Evolutionary conservation across 2,329 filamentous ascomycete species (phyloP), one percentile per base, ranked within the genome.

Genomic region (Dactylellina parvicollis): DNA sequence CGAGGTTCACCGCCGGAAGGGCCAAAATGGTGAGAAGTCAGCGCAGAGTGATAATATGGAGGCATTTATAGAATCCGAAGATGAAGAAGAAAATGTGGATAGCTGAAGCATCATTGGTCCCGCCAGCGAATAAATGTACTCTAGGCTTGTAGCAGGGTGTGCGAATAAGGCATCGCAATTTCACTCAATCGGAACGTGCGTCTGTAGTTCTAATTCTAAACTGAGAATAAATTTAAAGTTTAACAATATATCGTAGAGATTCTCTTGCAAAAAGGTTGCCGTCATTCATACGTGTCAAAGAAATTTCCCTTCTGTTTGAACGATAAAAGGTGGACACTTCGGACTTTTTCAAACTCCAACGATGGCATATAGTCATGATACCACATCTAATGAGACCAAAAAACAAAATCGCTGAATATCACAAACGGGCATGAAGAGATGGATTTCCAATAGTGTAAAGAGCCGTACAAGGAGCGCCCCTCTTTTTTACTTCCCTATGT

Each of bases 41-140:
- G 32, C 9, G 30, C 57, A 46, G 64, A 67, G 16, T 61, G 77
- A 49, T 66, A 54, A 50, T 47, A 42, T 18, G 47, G 69, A 16
- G 62, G 77, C 16, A 78, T 18, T 74, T n/a, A 38, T 74, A 52
- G 70, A 74, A 50, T 67, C 56, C 1, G 62, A 64, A 5, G 70
- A 62, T 18, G 70, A 69, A n/a, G 70, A 61, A 10, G 70, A 73
- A 20, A 73, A 73, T n/a, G 54, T 56, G 1, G 61, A 73, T 38
- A 67, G 60, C 14, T 72, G 49, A 24, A 22, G 16, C 10, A 14
- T 32, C 20, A 14, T 5, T 28, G 8, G 3, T n/a, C n/a, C 4
- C 3, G 40, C n/a, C 4, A 24, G 16, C 4, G 34, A n/a, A 9
- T 14, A 32, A 5, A 32, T 38, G 34, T 38, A 38, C 16, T 14